Percentiles rank a stretch among this genome's conserved stretches.
These are phyloP conservation scores for Galeopsis tetrahit DNA, from an alignment of 257 asterid species.

Conservation along the genomic window DNA sequence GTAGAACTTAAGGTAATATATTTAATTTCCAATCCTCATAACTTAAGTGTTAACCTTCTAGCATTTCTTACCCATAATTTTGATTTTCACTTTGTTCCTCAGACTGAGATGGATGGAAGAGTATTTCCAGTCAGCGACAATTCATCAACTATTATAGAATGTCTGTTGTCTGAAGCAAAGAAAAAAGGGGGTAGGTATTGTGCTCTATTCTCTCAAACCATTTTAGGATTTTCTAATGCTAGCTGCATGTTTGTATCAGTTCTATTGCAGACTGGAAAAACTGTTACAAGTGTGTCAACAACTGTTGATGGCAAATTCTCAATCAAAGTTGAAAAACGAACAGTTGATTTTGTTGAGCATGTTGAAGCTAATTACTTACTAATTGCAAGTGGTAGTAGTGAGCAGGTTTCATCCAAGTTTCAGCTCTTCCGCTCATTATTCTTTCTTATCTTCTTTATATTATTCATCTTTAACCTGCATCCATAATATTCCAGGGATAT, in stretches of 20 bases:
- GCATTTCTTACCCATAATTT: conserved; percentile 8
- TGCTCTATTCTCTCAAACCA: conserved; percentile 21
- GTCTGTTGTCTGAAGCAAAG: conserved; percentile 89
- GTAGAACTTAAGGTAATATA: conserved; percentile 72
- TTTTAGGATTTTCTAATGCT: conserved; percentile 32
- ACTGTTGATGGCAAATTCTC: conserved; percentile 58
- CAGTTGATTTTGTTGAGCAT: conserved; percentile 56
- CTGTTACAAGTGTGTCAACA: conserved; percentile 71
- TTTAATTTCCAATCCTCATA: conserved; percentile 13
- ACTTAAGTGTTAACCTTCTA: conserved; percentile 17
- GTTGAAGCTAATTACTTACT: conserved; percentile 74
- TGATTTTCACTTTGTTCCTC: conserved; percentile 39
- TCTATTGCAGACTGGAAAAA: conserved; percentile 75
- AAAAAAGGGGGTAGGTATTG: conserved; percentile 69
- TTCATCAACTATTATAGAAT: conserved; percentile 82
- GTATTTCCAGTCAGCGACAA: conserved; percentile 86
- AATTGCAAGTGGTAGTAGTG: conserved; percentile 92
- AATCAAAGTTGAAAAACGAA: conserved; percentile 75
- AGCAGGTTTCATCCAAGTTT: conserved; percentile 60
- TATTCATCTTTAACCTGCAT: conserved; percentile 27
- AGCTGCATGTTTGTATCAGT: conserved; percentile 52
- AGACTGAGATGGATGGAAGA: conserved; percentile 93
- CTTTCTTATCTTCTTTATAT: conserved; percentile 22
- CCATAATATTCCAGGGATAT: conserved; percentile 64
- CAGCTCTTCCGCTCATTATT: conserved; percentile 27